Conservation (phyloP, 257 asterid genomes). For the Oldenlandia corymbosa region DNA sequence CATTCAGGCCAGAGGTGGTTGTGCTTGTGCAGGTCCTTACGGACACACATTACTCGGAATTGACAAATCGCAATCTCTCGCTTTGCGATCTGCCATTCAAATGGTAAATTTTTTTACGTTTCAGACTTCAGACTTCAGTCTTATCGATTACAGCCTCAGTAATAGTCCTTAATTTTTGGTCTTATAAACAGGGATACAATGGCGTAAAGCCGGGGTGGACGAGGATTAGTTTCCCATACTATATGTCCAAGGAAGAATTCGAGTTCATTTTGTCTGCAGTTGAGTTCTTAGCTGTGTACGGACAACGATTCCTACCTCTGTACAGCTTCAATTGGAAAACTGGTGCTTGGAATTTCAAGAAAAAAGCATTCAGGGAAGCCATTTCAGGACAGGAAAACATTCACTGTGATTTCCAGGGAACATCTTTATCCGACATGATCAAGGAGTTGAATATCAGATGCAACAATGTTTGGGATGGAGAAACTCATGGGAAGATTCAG, state of each 20-base stretch:
- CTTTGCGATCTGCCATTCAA: constrained; percentile 34
- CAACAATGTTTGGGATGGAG: constrained; percentile 4
- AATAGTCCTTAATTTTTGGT: no score
- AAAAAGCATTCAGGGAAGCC: constrained; percentile 11
- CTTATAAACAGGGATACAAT: constrained; percentile 40
- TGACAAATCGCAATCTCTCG: constrained; percentile 31
- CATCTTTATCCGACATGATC: constrained; percentile 16
- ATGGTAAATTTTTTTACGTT: constrained; percentile 27
- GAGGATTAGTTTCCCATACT: constrained; percentile 66
- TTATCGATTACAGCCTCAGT: no score
- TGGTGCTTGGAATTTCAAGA: constrained; percentile 59
- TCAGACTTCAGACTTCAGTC: neutral
- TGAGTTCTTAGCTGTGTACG: constrained; percentile 53
- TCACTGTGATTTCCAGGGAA: constrained; percentile 4
- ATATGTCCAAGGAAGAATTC: constrained; percentile 61
- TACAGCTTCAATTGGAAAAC: constrained; percentile 53
- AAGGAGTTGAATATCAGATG: constrained; percentile 20
- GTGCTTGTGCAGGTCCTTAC: constrained; percentile 77
- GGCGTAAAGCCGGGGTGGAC: constrained; percentile 85
- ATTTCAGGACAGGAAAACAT: constrained; percentile 2
- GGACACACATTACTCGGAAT: constrained; percentile 51
- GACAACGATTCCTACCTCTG: constrained; percentile 51
- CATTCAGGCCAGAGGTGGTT: constrained; percentile 76
- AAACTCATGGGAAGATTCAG: neutral
- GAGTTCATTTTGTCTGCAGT: constrained; percentile 49